Evolutionary conservation across 768 basidiomycete species (phyloP).

Genomic region (Lentinula aciculospora): DNA sequence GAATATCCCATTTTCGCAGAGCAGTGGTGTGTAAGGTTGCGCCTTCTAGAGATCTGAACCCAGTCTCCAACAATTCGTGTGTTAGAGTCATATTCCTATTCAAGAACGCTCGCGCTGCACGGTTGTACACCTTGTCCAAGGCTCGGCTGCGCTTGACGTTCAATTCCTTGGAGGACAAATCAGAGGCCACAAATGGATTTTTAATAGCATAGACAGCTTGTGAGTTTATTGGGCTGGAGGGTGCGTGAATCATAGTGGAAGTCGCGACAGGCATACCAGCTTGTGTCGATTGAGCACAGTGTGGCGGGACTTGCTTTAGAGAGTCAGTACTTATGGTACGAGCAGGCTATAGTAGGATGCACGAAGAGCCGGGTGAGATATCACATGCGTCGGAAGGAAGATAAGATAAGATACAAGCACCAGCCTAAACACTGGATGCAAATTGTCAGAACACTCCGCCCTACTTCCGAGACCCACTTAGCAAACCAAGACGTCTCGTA

Average conservation of each 20-base stretch:
- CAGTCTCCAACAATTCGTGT: conserved; percentile 58
- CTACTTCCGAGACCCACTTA: too few relatives aligned
- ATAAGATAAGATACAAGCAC: too few relatives aligned
- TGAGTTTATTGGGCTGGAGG: background rate
- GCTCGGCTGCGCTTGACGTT: conserved; percentile 14
- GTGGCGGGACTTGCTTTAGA: too few relatives aligned
- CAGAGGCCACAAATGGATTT: too few relatives aligned
- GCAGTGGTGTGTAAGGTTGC: conserved; percentile 19
- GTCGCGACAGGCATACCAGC: conserved; percentile 1
- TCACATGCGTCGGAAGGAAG: too few relatives aligned
- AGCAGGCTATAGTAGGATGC: too few relatives aligned
- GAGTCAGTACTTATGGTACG: too few relatives aligned
- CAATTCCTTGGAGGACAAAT: background rate
- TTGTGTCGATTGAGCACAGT: too few relatives aligned
- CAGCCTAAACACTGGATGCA: too few relatives aligned
- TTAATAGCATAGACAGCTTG: background rate
- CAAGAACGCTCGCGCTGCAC: conserved; percentile 75
- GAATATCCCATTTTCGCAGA: conserved; percentile 80
- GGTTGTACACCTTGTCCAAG: conserved; percentile 67
- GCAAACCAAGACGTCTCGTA: too few relatives aligned
- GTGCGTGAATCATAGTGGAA: background rate
- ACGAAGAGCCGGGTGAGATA: too few relatives aligned
- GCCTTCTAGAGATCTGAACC: conserved; percentile 55
- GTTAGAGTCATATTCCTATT: conserved; percentile 67
- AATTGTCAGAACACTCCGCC: too few relatives aligned